Conservation (phyloP, 1,284 basidiomycete genomes). For the Ganoderma meredithae region DNA sequence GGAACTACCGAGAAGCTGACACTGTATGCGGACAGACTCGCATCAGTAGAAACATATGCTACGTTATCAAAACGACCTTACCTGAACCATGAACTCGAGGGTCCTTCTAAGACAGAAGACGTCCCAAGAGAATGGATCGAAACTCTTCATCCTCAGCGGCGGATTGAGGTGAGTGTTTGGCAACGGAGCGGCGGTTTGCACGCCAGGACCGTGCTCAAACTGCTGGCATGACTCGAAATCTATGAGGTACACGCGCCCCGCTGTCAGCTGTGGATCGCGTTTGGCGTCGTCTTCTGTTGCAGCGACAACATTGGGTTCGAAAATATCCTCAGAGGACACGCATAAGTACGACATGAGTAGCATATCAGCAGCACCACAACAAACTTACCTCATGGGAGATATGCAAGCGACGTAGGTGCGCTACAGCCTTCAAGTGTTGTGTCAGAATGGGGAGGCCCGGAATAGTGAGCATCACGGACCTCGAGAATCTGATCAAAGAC, state of each 20-base stretch:
- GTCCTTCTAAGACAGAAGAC: not conserved
- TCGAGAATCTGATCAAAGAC: not conserved
- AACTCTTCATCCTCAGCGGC: not conserved
- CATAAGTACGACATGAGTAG: too few relatives aligned
- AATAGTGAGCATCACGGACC: not conserved
- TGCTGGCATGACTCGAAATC: not conserved
- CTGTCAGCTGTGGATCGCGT: not conserved
- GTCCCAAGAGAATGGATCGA: not conserved
- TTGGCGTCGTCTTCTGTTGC: not conserved
- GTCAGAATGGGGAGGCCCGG: not conserved
- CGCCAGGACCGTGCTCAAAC: not conserved
- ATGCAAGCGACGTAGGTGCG: not conserved
- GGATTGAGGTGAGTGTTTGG: not conserved
- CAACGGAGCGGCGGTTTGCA: not conserved
- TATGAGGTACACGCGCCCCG: not conserved
- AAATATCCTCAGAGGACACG: slow-evolving; percentile 18
- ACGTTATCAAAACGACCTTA: too few relatives aligned
- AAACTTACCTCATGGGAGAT: not conserved
- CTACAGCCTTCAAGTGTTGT: not conserved
- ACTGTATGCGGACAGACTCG: too few relatives aligned
- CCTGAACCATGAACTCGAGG: not conserved
- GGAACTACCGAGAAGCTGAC: too few relatives aligned
- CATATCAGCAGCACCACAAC: too few relatives aligned
- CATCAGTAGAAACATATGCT: too few relatives aligned
- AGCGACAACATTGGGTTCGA: slow-evolving; percentile 19